phyloP scores from a whole-genome alignment of 805 yeast genomes.

The Cyberlindnera misumaiensis region DNA sequence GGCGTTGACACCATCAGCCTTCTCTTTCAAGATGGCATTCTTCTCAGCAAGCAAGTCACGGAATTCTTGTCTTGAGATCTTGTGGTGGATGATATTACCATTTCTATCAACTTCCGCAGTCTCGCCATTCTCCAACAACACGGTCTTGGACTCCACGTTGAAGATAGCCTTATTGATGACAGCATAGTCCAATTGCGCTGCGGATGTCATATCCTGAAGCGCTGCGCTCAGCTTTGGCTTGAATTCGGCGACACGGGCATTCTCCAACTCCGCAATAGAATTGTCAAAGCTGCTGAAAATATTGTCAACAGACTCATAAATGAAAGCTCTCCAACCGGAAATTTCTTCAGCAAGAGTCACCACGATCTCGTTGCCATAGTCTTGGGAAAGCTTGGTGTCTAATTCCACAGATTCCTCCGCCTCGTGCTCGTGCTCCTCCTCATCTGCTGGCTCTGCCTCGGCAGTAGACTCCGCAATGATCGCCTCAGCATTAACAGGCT shows the following conservation, averaged over 20 bases:
- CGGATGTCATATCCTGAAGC: slow-evolving; percentile 28
- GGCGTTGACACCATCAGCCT: slow-evolving; percentile 27
- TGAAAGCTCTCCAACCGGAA: slow-evolving; percentile 28
- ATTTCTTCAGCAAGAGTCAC: slow-evolving; percentile 28
- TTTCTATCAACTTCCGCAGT: slow-evolving; percentile 27
- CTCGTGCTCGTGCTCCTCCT: too few relatives aligned
- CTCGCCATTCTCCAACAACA: slow-evolving; percentile 26
- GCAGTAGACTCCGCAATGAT: slow-evolving; percentile 5
- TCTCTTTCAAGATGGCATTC: slow-evolving; percentile 23
- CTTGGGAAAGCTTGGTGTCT: slow-evolving; percentile 4
- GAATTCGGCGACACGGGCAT: slow-evolving; percentile 20
- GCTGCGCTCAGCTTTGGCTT: slow-evolving; percentile 27
- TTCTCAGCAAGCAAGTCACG: slow-evolving; percentile 35
- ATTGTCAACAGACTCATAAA: slow-evolving; percentile 31
- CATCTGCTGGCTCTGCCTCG: too few relatives aligned
- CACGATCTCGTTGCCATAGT: slow-evolving; percentile 8
- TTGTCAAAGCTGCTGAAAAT: slow-evolving; percentile 32
- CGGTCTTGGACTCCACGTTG: slow-evolving; percentile 32
- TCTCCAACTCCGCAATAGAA: slow-evolving; percentile 28
- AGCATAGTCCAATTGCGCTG: slow-evolving; percentile 22
- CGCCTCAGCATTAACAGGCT: slow-evolving; percentile 1
- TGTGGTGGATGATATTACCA: slow-evolving; percentile 29
- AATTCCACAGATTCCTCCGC: slow-evolving; percentile 4
- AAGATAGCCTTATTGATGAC: slow-evolving; percentile 27
- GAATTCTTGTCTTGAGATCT: slow-evolving; percentile 40